phyloP scores from a whole-genome alignment of 805 yeast species.

The Pichia phayaonensis region DNA sequence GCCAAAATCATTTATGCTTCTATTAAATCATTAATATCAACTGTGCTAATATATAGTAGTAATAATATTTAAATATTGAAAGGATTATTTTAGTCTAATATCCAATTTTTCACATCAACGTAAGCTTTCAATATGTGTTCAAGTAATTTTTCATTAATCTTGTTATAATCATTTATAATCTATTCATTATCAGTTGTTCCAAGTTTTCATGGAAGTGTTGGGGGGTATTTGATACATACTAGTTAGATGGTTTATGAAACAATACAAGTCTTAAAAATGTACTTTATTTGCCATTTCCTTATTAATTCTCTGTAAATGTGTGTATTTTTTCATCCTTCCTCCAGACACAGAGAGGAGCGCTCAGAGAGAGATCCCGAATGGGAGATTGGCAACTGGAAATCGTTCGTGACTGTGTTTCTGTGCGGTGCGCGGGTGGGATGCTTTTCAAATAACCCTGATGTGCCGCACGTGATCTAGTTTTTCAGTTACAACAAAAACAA shows the following conservation, averaged over 20 bases:
- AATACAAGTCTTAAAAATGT: not conserved
- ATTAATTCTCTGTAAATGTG: not conserved
- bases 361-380: not conserved
- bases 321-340: not conserved
- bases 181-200: not conserved
- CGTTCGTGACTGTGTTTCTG: not conserved
- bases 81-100: too few relatives aligned
- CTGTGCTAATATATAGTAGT: too few relatives aligned
- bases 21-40: too few relatives aligned
- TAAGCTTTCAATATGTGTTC: too few relatives aligned
- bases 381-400: not conserved
- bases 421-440: not conserved
- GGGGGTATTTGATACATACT: conserved; percentile 1
- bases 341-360: not conserved
- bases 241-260: conserved; percentile 5
- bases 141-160: too few relatives aligned
- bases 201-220: not conserved
- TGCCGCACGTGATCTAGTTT: not conserved
- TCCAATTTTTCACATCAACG: too few relatives aligned
- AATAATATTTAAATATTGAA: too few relatives aligned
- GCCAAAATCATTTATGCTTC: too few relatives aligned
- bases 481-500: not conserved
- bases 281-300: not conserved
- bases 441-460: not conserved
- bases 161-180: not conserved